Conservation (phyloP, 192 early-diverging fungal species). For the Cetraspora pellucida region DNA sequence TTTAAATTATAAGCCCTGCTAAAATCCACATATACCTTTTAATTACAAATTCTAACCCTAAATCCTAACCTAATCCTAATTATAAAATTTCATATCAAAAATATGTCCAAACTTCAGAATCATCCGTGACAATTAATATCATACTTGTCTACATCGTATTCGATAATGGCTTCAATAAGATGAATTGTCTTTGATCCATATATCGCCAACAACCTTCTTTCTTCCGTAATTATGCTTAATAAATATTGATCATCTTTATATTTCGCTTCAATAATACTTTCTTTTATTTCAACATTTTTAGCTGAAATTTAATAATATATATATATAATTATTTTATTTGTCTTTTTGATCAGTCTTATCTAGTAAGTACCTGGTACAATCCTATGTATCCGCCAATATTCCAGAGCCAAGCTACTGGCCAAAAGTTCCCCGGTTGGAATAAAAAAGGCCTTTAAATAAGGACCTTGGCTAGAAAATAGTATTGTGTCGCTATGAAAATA, state of each 20-base stretch:
- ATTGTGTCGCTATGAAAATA: conserved; percentile 51
- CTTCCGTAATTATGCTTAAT: background rate
- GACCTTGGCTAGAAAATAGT: conserved; percentile 57
- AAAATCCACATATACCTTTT: background rate
- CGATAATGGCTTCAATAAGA: conserved; percentile 33
- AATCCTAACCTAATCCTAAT: no score
- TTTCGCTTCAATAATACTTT: background rate
- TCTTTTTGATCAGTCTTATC: background rate
- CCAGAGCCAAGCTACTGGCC: conserved; percentile 40
- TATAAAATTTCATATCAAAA: no score
- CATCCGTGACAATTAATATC: background rate
- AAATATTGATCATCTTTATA: background rate
- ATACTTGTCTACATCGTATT: background rate
- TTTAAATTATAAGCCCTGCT: no score
- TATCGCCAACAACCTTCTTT: conserved; percentile 36
- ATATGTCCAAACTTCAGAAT: no score
- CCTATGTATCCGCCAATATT: conserved; percentile 51
- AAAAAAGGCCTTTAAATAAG: conserved; percentile 55
- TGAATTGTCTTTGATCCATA: conserved; percentile 57
- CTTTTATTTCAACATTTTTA: background rate
- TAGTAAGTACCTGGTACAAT: conserved; percentile 52
- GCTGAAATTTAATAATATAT: background rate
- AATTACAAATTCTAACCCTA: background rate
- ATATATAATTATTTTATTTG: background rate
- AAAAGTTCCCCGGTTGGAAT: conserved; percentile 48